Base-by-base conservation (phyloP, 2,329 filamentous ascomycete genomes). In the Trichoderma koningii region DNA sequence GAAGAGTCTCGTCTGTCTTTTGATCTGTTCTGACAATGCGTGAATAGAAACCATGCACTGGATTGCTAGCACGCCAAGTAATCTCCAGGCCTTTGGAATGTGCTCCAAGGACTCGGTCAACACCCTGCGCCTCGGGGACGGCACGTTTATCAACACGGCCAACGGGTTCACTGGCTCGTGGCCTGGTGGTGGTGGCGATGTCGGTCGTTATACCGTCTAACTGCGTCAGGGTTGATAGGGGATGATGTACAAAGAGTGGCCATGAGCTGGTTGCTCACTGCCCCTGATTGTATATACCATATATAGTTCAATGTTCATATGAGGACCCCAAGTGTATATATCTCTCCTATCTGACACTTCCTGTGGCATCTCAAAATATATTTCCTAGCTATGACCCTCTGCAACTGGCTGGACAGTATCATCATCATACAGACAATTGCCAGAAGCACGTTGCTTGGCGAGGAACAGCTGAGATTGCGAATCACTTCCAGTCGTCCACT, bases 21-120 rank as follows among this genome's bases (percentile, higher is more conserved):
- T 14, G 10, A 14, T 38, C 4, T 3, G 56, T 23, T 61, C 59
- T 69, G 66, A 67, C 45, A 17, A 28, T 41, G 5, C 5, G 26
- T 15, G 34, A 38, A 55, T 38, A 70, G 69, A 68, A 52, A 66
- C 67, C 17, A 76, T 80, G 74, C 78, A 80, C 68, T 78, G 76
- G 72, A 77, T 81, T 63, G 63, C 72, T 3, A 56, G 75, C 65
- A 76, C 74, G 1, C 78, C 79, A 2, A 62, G 66, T 5, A 78
- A 79, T 63, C 69, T 80, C 45, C 74, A 80, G 66, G 75, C 74
- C 0, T 81, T 79, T 66, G 78, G 79, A 5, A 62, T 80, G 51
- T 80, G 78, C 68, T 76, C 76, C 38, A 80, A 79, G 70, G 76
- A 77, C 55, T 73, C 77, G 0, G 70, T 69, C 34, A 72, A 73